Percentiles rank a stretch among this genome's conserved stretches.
phyloP scores from a whole-genome alignment of 805 yeast species.

The Candida pseudofarinosa region DNA sequence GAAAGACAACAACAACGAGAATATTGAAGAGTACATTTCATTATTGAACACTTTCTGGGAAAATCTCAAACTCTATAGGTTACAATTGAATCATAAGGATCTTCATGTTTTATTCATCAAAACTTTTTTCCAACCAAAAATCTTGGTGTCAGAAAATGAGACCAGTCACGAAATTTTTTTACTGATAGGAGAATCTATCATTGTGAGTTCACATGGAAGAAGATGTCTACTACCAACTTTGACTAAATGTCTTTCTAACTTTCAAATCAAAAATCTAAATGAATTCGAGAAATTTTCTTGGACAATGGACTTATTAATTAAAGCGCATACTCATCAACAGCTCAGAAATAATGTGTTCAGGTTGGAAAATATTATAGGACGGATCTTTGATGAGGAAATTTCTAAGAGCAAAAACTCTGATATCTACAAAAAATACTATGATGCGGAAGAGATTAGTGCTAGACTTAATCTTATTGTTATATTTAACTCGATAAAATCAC shows the following conservation, averaged over 20 bases:
- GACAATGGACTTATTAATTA: conserved; percentile 48
- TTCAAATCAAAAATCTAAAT: conserved; percentile 29
- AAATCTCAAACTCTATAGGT: conserved; percentile 51
- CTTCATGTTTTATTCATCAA: conserved; percentile 57
- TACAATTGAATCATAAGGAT: conserved; percentile 60
- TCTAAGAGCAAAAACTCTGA: conserved; percentile 19
- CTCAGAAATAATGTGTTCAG: conserved; percentile 52
- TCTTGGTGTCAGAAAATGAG: conserved; percentile 27
- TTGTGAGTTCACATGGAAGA: conserved; percentile 53
- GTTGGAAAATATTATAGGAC: conserved; percentile 55
- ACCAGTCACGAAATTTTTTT: conserved; percentile 22
- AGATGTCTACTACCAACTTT: conserved; percentile 65
- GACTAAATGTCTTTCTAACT: conserved; percentile 42
- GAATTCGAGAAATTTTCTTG: conserved; percentile 44
- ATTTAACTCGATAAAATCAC: conserved; percentile 28
- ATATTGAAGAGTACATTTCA: conserved; percentile 20
- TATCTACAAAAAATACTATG: conserved; percentile 49
- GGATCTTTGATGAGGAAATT: conserved; percentile 45
- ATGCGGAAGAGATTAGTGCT: conserved; percentile 52
- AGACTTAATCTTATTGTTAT: conserved; percentile 49
- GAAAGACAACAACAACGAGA: conserved; percentile 2
- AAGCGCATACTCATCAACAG: conserved; percentile 47
- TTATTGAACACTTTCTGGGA: conserved; percentile 52
- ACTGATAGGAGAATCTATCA: conserved; percentile 39
- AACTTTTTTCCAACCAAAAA: conserved; percentile 38